A percentile compares a stretch with the other conserved stretches of the same genome.
Conservation (phyloP, 2,329 filamentous ascomycete species). For the Colletotrichum truncatum region DNA sequence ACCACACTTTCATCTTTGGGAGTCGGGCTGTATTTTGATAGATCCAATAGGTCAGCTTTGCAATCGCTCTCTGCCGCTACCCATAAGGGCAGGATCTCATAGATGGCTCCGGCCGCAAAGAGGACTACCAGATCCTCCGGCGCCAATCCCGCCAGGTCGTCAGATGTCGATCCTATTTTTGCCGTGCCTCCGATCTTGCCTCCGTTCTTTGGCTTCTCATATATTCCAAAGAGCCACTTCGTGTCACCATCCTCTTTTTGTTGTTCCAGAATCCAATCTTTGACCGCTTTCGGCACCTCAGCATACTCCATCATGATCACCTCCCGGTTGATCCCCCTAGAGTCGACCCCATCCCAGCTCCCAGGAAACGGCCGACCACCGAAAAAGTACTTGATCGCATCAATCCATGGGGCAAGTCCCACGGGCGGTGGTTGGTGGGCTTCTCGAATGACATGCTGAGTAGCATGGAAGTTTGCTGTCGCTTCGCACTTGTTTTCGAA, state of each 20-base stretch:
- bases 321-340: conserved; percentile 47
- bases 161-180: conserved; percentile 37
- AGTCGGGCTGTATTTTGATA: conserved; percentile 38
- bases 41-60: conserved; percentile 46
- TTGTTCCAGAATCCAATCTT: conserved; percentile 5
- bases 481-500: conserved; percentile 40
- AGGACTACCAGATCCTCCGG: conserved; percentile 52
- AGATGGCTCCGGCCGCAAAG: conserved; percentile 62
- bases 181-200: conserved; percentile 32
- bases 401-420: conserved; percentile 38
- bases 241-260: conserved; percentile 38
- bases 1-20: conserved; percentile 38
- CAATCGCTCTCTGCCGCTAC: conserved; percentile 53
- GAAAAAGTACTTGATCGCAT: conserved; percentile 38
- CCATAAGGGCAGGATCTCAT: conserved; percentile 59
- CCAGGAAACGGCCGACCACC: conserved; percentile 43
- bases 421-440: conserved; percentile 32
- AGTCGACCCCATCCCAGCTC: conserved; percentile 52
- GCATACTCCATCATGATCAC: conserved; percentile 47
- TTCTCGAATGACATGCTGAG: conserved; percentile 40
- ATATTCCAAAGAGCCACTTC: conserved; percentile 39
- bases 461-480: conserved; percentile 37
- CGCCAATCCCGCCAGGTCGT: neutral
- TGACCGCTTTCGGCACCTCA: conserved; percentile 42
- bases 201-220: conserved; percentile 39